Evolutionary conservation across 1,139 yeast species (phyloP).

Genomic region (Debaryomycetaceae sp.): DNA sequence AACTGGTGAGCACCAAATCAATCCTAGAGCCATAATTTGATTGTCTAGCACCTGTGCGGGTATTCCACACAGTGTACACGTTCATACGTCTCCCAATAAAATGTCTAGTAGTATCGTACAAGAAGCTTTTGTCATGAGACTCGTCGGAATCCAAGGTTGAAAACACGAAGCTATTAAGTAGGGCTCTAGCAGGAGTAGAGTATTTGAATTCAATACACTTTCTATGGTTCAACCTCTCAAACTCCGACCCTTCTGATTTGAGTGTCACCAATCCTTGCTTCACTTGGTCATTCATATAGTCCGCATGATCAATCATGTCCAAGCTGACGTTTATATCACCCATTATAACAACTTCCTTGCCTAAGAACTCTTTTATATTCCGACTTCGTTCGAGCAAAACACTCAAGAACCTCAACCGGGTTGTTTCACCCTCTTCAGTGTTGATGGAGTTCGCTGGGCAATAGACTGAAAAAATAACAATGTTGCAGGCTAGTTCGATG

Average conservation of each 20-base stretch:
- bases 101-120: constrained; percentile 65
- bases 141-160: constrained; percentile 12
- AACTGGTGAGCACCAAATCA: constrained; percentile 61
- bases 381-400: constrained; percentile 59
- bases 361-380: constrained; percentile 41
- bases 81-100: constrained; percentile 54
- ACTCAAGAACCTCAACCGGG: constrained; percentile 54
- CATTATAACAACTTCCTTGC: constrained; percentile 69
- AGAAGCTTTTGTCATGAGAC: constrained; percentile 19
- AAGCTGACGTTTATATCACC: constrained; percentile 87
- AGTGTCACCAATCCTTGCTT: constrained; percentile 20
- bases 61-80: constrained; percentile 93
- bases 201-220: constrained; percentile 41
- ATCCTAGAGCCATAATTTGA: constrained; percentile 85
- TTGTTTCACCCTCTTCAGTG: constrained; percentile 68
- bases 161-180: constrained; percentile 39
- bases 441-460: constrained; percentile 87
- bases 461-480: constrained; percentile 72
- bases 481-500: constrained; percentile 61
- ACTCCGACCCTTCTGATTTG: constrained; percentile 21
- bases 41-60: constrained; percentile 72
- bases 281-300: constrained; percentile 47
- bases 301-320: constrained; percentile 82
- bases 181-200: constrained; percentile 37
- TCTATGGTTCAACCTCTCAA: constrained; percentile 40